phyloP scores from a whole-genome alignment of 2,329 filamentous ascomycete species.

The Fusarium mangiferae region DNA sequence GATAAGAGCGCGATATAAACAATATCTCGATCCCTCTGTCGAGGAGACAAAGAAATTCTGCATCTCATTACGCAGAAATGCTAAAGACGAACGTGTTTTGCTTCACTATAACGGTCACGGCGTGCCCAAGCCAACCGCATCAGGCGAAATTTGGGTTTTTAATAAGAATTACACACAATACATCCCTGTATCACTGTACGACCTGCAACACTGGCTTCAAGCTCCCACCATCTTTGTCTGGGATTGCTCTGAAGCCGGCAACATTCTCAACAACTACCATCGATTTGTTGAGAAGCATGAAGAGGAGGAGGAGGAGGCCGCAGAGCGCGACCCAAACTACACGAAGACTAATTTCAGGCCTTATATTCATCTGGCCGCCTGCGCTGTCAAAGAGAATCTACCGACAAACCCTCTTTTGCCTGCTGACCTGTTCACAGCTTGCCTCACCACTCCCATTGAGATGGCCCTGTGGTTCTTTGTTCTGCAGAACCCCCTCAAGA shows the following conservation, averaged over 20 bases:
- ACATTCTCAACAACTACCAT: conserved; percentile 95
- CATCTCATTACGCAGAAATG: conserved; percentile 86
- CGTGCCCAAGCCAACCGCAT: conserved; percentile 93
- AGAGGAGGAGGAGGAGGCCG: conserved; percentile 82
- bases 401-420: conserved; percentile 94
- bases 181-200: conserved; percentile 94
- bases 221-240: conserved; percentile 97
- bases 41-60: conserved; percentile 98
- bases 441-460: conserved; percentile 95
- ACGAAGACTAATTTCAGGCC: conserved; percentile 76
- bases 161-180: conserved; percentile 99
- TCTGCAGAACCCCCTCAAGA: conserved; percentile 83
- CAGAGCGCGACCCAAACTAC: conserved; percentile 82
- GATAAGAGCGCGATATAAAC: conserved; percentile 95
- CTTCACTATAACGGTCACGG: conserved; percentile 99
- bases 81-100: conserved; percentile 95
- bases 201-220: conserved; percentile 94
- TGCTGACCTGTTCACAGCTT: conserved; percentile 95
- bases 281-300: conserved; percentile 96
- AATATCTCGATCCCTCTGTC: conserved; percentile 94
- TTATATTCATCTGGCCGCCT: conserved; percentile 91
- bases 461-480: conserved; percentile 98
- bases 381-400: conserved; percentile 88
- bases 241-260: conserved; percentile 96
- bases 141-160: conserved; percentile 99